Base-by-base conservation (phyloP, 441 rosid genomes). In the Mallotus repandus region DNA sequence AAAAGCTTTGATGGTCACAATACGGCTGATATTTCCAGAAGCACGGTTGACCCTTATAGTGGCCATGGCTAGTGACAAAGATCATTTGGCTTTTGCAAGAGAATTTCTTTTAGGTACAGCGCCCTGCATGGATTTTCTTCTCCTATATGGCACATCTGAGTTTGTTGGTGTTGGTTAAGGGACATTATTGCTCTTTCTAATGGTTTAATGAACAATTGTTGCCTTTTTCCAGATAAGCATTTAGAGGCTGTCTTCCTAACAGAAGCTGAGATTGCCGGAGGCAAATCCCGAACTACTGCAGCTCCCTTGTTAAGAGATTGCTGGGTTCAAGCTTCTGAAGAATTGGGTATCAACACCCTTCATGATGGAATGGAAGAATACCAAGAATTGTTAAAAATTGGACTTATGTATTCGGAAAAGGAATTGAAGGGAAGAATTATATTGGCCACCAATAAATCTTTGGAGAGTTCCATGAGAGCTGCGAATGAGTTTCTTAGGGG, bases 21-120 rank as follows among this genome's bases (percentile, higher is more conserved):
- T 89, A 74, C 78, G 66, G 62, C 85, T 83, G 82, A 77, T 82
- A 11, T 89, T 87, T 82, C 87, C 94, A 43, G 81, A 77, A 50
- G 83, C 89, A 54, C 76, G 52, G 18, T 29, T 91, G 79, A 91
- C 83, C 59, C 79, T 89, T 52, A 86, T 95, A 64, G 88, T 92
- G 41, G 91, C 98, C 58, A 93, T 95, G 99, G 98, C 97, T 68
- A 84, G 76, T 58, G 99, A 96, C 80, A 93, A 93, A 79, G 95
- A 91, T 81, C 97, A 90, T 77, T 70, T 84, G 19, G 90, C 88
- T 60, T 96, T 96, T 81, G 97, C 98, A 35, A 89, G 76, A 80
- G 91, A 93, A 77, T 81, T 94, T 72, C 88, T 94, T 58, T 84
- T 89, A 13, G 92, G 96, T 88, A 80, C 15, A 35, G 19, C 54